Evolutionary conservation across 345 rosid genomes (phyloP).

Genomic region (Arabidopsis suecica): DNA sequence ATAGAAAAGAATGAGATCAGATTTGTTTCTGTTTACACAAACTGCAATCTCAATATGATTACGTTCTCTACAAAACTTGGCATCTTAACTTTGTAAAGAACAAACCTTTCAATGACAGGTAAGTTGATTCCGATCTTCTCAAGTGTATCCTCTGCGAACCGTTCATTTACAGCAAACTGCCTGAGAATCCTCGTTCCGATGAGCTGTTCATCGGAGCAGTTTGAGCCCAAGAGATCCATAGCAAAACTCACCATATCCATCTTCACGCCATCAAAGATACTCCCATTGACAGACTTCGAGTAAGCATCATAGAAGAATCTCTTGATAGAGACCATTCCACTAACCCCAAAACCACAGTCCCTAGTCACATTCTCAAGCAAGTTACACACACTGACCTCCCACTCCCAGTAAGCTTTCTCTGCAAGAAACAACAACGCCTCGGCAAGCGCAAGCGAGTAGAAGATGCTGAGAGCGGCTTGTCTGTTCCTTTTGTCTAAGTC

Average conservation of each 20-base stretch:
- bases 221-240: constrained; percentile 73
- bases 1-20: neutral
- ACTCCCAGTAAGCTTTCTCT: constrained; percentile 94
- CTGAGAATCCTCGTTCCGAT: constrained; percentile 72
- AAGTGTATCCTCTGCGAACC: constrained; percentile 75
- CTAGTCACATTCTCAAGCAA: constrained; percentile 72
- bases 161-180: constrained; percentile 53
- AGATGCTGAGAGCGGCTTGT: constrained; percentile 66
- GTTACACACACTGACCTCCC: constrained; percentile 56
- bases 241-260: constrained; percentile 87
- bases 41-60: neutral
- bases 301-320: constrained; percentile 92
- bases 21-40: neutral
- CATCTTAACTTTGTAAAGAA: neutral
- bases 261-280: constrained; percentile 84
- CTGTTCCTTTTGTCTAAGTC: constrained; percentile 78
- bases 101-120: constrained; percentile 57
- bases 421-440: constrained; percentile 80
- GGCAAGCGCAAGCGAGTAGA: constrained; percentile 80
- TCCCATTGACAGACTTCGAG: constrained; percentile 78
- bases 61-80: neutral
- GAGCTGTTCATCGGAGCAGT: constrained; percentile 81
- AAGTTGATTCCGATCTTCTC: constrained; percentile 79
- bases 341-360: constrained; percentile 72
- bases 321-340: constrained; percentile 65